These are phyloP conservation scores for Moesziomyces parantarcticus DNA, from an alignment of 1,284 basidiomycete genomes.

Conservation along the genomic window DNA sequence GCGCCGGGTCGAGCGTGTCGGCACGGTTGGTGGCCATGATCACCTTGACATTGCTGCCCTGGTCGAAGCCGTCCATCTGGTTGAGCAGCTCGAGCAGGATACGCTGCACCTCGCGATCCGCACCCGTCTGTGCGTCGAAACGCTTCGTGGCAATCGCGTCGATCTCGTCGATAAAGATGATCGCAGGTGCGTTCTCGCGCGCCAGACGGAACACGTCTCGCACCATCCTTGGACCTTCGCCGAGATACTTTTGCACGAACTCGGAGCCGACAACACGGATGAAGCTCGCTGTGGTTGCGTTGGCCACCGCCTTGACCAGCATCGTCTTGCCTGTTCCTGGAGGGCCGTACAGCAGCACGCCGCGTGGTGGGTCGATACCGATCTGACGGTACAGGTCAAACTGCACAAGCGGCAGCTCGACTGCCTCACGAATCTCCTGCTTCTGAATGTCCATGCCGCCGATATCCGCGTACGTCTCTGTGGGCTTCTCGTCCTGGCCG, in stretches of 20 bases:
- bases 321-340: constrained; percentile 99
- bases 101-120: constrained; percentile 98
- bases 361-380: constrained; percentile 96
- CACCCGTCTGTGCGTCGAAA: constrained; percentile 99
- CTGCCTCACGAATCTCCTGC: constrained; percentile 98
- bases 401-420: constrained; percentile 91
- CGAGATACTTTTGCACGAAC: constrained; percentile 99
- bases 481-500: constrained; percentile 78
- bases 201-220: constrained; percentile 98
- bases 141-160: constrained; percentile 99
- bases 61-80: constrained; percentile 99
- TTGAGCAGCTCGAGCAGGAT: constrained; percentile 97
- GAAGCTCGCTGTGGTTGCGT: constrained; percentile 95
- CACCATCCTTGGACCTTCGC: constrained; percentile 99
- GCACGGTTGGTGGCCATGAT: constrained; percentile 68
- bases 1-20: constrained; percentile 78
- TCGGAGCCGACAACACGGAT: constrained; percentile 98
- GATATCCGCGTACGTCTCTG: constrained; percentile 73
- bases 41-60: constrained; percentile 94
- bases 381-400: constrained; percentile 99
- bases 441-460: constrained; percentile 98
- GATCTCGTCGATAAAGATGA: constrained; percentile 99
- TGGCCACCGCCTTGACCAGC: constrained; percentile 97
- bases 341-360: constrained; percentile 88
- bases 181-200: constrained; percentile 94